phyloP scores from a whole-genome alignment of 2,329 filamentous ascomycete genomes.

The Mycosphaerella sp. region DNA sequence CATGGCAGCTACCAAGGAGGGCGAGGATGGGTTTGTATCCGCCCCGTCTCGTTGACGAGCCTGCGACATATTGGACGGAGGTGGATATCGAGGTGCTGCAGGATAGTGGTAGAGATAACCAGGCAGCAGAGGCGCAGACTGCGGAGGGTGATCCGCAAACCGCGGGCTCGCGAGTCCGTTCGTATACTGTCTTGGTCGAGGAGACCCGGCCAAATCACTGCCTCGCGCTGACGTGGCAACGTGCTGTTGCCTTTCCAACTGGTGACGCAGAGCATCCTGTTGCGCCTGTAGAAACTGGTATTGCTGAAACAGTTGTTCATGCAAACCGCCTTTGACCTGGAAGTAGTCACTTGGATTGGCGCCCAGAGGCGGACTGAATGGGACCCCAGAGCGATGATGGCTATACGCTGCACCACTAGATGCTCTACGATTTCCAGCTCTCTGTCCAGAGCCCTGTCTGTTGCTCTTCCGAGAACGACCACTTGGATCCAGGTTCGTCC shows the following conservation, averaged over 20 bases:
- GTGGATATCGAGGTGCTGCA: conserved; percentile 38
- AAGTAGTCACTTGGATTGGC: conserved; percentile 41
- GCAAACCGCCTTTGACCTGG: conserved; percentile 37
- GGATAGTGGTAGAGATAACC: conserved; percentile 44
- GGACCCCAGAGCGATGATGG: conserved; percentile 32
- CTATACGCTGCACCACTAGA: conserved; percentile 50
- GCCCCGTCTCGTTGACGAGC: conserved; percentile 39
- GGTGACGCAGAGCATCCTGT: conserved; percentile 35
- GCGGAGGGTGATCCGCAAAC: conserved; percentile 29
- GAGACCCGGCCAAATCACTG: conserved; percentile 36
- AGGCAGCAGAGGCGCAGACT: conserved; percentile 35
- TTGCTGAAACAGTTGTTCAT: conserved; percentile 46
- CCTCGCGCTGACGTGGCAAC: conserved; percentile 31
- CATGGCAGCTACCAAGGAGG: conserved; percentile 40
- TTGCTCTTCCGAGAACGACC: conserved; percentile 34
- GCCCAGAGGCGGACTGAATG: conserved; percentile 39
- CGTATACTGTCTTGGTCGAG: conserved; percentile 30
- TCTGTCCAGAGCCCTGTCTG: conserved; percentile 44
- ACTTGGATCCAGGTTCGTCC: conserved; percentile 43
- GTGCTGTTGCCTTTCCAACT: conserved; percentile 41
- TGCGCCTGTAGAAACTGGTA: conserved; percentile 36
- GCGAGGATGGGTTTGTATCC: conserved; percentile 45
- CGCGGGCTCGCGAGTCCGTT: conserved; percentile 30
- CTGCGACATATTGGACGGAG: conserved; percentile 34
- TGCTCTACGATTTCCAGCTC: conserved; percentile 48